Evolutionary conservation across 106 monocot genomes (phyloP).

Genomic region (Dendrobium chrysotoxum): DNA sequence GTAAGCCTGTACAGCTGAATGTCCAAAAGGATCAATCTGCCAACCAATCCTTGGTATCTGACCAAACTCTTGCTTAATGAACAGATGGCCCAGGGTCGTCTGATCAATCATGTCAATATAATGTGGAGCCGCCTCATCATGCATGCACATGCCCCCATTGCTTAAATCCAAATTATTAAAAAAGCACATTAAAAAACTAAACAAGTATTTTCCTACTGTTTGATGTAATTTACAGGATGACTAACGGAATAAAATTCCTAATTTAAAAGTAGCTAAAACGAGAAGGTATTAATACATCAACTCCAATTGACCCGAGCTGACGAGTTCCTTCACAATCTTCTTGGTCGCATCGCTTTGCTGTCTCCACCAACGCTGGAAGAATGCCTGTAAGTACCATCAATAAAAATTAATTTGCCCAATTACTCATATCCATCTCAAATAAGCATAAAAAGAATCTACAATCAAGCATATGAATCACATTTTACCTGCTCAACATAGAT

Average conservation of each 20-base stretch:
- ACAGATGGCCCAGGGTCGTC: conserved; percentile 85
- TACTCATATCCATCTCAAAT: neutral
- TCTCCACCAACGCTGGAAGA: conserved; percentile 98
- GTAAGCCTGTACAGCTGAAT: conserved; percentile 96
- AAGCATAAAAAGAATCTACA: neutral
- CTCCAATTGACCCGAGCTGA: conserved; percentile 82
- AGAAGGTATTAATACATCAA: conserved; percentile 51
- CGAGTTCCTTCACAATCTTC: conserved; percentile 58
- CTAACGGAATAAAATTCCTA: neutral
- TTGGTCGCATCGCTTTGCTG: conserved; percentile 67
- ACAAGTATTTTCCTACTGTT: neutral
- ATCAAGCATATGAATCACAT: neutral
- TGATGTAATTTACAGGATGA: neutral
- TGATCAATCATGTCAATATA: conserved; percentile 99
- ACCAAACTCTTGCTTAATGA: conserved; percentile 81
- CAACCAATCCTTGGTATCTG: conserved; percentile 83
- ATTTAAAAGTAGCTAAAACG: neutral
- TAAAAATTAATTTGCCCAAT: neutral
- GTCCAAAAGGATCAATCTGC: conserved; percentile 99
- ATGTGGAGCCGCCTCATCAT: conserved; percentile 85
- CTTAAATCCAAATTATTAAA: conserved; percentile 28
- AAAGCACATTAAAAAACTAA: neutral
- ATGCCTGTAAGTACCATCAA: conserved; percentile 43
- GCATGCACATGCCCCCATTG: conserved; percentile 99
- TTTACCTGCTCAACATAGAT: conserved; percentile 42